phyloP scores from a whole-genome alignment of 148 eudicot genomes.

The Nepenthes mirabilis region DNA sequence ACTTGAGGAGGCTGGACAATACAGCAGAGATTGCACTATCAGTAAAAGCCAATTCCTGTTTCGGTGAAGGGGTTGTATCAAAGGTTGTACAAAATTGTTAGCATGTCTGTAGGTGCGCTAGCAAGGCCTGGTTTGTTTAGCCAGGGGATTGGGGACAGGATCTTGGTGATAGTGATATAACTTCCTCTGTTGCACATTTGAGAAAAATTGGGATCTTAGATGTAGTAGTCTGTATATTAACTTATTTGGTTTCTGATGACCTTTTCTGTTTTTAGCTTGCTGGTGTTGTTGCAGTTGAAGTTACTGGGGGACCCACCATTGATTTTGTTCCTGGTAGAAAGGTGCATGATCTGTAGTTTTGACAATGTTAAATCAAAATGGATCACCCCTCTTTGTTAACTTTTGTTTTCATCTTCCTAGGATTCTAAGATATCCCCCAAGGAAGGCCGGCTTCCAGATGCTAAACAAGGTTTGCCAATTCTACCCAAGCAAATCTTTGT shows the following conservation, averaged over 20 bases:
- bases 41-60: too few relatives aligned
- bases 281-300: slow-evolving; percentile 95
- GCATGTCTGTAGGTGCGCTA: too few relatives aligned
- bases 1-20: too few relatives aligned
- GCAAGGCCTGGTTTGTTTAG: too few relatives aligned
- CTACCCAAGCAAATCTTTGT: background rate
- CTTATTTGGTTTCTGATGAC: background rate
- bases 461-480: slow-evolving; percentile 43
- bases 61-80: too few relatives aligned
- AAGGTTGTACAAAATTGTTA: too few relatives aligned
- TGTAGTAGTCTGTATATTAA: too few relatives aligned
- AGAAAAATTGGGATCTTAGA: too few relatives aligned
- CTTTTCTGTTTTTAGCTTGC: slow-evolving; percentile 51
- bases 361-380: background rate
- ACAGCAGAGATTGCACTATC: too few relatives aligned
- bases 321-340: slow-evolving; percentile 87
- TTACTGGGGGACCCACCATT: slow-evolving; percentile 84
- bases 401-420: slow-evolving; percentile 22
- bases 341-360: slow-evolving; percentile 28
- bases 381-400: background rate
- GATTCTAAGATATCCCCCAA: slow-evolving; percentile 66
- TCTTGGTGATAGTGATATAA: background rate
- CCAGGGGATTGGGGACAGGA: background rate
- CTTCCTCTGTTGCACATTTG: background rate
- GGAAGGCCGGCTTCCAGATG: slow-evolving; percentile 94